These are phyloP conservation scores for Salix exigua DNA, from an alignment of 345 rosid species.

Conservation along the genomic window DNA sequence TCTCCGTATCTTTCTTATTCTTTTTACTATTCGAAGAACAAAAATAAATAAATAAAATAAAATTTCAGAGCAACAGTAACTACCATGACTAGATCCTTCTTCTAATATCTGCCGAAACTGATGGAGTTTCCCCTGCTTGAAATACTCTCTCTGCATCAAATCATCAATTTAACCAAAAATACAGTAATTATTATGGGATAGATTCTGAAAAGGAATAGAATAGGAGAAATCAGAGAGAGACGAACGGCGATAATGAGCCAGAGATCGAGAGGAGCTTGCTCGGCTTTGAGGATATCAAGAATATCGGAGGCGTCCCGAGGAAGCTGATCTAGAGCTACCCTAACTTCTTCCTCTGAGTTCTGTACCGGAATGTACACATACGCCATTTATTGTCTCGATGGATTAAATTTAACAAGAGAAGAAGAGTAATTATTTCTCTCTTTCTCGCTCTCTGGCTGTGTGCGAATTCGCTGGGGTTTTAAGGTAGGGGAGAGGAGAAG, in stretches of 20 bases:
- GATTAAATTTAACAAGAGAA: too few relatives aligned
- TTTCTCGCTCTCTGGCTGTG: too few relatives aligned
- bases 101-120: conserved; percentile 93
- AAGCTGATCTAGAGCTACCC: conserved; percentile 92
- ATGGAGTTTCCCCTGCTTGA: conserved; percentile 87
- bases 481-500: too few relatives aligned
- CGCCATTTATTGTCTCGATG: conserved; percentile 43
- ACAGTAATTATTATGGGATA: neutral
- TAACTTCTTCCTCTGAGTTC: conserved; percentile 98
- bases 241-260: conserved; percentile 96
- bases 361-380: conserved; percentile 92
- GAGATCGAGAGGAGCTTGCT: conserved; percentile 97
- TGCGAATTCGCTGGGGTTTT: too few relatives aligned
- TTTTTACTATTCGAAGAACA: too few relatives aligned
- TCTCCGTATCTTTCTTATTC: too few relatives aligned
- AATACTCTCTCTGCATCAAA: conserved; percentile 78
- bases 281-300: conserved; percentile 97
- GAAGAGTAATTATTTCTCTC: too few relatives aligned
- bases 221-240: neutral
- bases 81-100: conserved; percentile 97
- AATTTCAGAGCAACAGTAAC: neutral
- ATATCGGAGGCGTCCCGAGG: conserved; percentile 96
- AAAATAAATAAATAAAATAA: neutral
- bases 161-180: neutral
- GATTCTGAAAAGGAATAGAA: neutral